Percentiles rank a stretch among this genome's conserved stretches.
These are phyloP conservation scores for Phytophthora ohioensis DNA, from an alignment of 352 stramenopile species.

Conservation along the genomic window DNA sequence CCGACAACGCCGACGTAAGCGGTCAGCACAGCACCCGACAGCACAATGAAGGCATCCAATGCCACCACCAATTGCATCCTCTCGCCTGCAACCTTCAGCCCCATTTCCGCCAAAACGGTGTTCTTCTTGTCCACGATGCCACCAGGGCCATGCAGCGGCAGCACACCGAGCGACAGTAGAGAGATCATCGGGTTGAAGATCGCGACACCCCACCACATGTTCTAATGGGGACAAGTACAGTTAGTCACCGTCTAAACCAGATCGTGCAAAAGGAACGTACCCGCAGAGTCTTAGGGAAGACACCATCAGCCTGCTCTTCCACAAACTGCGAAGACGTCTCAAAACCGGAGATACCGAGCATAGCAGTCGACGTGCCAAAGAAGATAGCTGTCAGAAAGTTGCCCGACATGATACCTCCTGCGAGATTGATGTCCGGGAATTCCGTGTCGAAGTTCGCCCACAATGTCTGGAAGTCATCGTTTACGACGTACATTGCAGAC, in stretches of 20 bases:
- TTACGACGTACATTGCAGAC: slow-evolving; percentile 81
- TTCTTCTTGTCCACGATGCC: slow-evolving; percentile 88
- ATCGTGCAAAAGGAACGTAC: slow-evolving; percentile 35
- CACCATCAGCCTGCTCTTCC: slow-evolving; percentile 94
- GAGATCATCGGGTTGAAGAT: slow-evolving; percentile 96
- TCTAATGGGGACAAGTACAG: slow-evolving; percentile 47
- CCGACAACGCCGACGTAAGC: slow-evolving; percentile 94
- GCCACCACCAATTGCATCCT: slow-evolving; percentile 83
- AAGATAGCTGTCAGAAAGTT: slow-evolving; percentile 90
- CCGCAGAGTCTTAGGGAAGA: slow-evolving; percentile 94
- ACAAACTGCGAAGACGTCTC: slow-evolving; percentile 96
- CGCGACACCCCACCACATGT: slow-evolving; percentile 95
- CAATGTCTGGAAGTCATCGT: slow-evolving; percentile 85
- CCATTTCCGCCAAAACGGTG: slow-evolving; percentile 93
- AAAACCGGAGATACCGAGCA: slow-evolving; percentile 96
- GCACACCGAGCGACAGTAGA: slow-evolving; percentile 89
- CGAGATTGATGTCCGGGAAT: slow-evolving; percentile 92
- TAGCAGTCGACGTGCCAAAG: slow-evolving; percentile 93
- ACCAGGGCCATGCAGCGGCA: slow-evolving; percentile 80
- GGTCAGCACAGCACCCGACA: slow-evolving; percentile 94
- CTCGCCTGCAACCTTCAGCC: slow-evolving; percentile 77
- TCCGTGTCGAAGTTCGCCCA: slow-evolving; percentile 82
- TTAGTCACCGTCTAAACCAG: not conserved
- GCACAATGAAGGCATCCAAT: slow-evolving; percentile 95
- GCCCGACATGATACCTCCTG: slow-evolving; percentile 76